phyloP scores from a whole-genome alignment of 352 stramenopile genomes.

The Pythium utonaiense region DNA sequence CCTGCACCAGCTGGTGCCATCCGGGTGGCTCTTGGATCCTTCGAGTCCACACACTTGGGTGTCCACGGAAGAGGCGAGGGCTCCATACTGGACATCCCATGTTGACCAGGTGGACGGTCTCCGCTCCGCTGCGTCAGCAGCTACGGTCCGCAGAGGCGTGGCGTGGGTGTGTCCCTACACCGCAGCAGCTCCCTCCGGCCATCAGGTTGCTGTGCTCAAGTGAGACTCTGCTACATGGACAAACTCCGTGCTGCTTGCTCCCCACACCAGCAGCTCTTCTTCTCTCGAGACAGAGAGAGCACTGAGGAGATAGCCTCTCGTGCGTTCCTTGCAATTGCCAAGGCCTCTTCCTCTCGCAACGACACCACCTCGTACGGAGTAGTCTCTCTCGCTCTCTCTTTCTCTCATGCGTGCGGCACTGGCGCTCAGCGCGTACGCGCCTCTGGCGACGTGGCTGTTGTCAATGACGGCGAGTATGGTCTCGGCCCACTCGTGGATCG shows the following conservation, averaged over 20 bases:
- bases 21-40: not conserved
- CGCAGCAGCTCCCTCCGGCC: no score
- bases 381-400: no score
- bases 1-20: not conserved
- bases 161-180: no score
- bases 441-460: slow-evolving; percentile 15
- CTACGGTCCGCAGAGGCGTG: not conserved
- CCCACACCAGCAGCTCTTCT: no score
- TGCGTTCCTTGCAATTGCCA: not conserved
- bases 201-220: no score
- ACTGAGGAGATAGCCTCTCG: not conserved
- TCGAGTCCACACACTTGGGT: not conserved
- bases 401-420: not conserved
- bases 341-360: not conserved
- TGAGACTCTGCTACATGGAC: no score
- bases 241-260: no score
- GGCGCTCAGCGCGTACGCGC: not conserved
- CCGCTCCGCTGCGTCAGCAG: no score
- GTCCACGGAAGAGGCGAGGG: not conserved
- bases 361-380: not conserved
- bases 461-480: slow-evolving; percentile 1
- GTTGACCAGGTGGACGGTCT: no score
- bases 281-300: not conserved
- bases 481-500: slow-evolving; percentile 62
- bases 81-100: not conserved